A percentile compares a stretch with the other conserved stretches of the same genome.
These are phyloP conservation scores for Diaporthe citri DNA, from an alignment of 2,329 filamentous ascomycete species.

Conservation along the genomic window DNA sequence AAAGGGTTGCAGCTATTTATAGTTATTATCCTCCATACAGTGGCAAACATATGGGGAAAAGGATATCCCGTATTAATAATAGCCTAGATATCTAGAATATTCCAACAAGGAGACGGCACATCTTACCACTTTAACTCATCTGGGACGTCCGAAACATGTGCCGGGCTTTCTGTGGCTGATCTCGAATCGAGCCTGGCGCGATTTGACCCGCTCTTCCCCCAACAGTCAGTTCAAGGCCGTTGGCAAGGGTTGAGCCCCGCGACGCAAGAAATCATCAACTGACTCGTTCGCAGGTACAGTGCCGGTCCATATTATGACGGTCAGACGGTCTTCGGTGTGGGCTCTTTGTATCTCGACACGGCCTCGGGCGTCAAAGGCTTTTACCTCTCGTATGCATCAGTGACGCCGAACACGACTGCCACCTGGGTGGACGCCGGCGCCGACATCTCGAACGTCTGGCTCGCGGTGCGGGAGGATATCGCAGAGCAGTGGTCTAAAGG, in stretches of 20 bases:
- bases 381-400: neutral
- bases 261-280: neutral
- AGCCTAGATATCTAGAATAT: too few species aligned
- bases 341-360: neutral
- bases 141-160: neutral
- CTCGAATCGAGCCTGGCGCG: neutral
- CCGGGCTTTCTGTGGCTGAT: neutral
- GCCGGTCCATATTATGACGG: neutral
- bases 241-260: neutral
- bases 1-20: too few species aligned
- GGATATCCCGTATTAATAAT: too few species aligned
- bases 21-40: too few species aligned
- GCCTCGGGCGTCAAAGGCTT: slow-evolving; percentile 3
- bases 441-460: slow-evolving; percentile 9
- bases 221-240: neutral
- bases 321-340: neutral
- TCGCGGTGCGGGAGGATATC: slow-evolving; percentile 2
- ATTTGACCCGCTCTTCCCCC: slow-evolving; percentile 1
- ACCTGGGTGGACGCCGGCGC: slow-evolving; percentile 19
- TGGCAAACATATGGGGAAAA: too few species aligned
- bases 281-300: neutral
- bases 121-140: slow-evolving; percentile 21
- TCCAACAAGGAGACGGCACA: neutral
- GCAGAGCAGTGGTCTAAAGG: neutral
- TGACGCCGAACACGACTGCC: slow-evolving; percentile 1